Evolutionary conservation across 208 protist species (phyloP), one percentile per base, ranked within the genome.

Genomic region (Endotrypanum monterogeii): DNA sequence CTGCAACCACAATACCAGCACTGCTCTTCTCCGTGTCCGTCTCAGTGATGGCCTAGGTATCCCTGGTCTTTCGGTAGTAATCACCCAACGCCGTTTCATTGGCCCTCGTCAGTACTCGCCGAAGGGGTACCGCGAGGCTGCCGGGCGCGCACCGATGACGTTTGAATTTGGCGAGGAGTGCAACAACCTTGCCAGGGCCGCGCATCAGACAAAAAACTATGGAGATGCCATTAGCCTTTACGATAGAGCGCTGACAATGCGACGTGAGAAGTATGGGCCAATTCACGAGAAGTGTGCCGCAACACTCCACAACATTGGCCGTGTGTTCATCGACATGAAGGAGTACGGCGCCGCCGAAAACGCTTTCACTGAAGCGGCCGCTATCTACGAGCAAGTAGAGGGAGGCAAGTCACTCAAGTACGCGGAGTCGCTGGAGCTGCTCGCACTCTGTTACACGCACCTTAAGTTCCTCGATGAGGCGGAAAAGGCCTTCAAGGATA

Each of bases 401-500:
- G 90, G 93, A 44, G 70, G 74, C 37, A 79, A 78, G 57, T 95
- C 92, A 35, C 69, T 95, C 62, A 80, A 85, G 71, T 95, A 94
- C 77, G 89, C 93, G 20, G 93, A 97, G 82, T 90, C 88, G 70
- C 82, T 97, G 62, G 87, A 86, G 69, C 81, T 95, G 74, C 85
- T 97, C 51, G 93, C 89, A 52, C 85, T 94, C 25, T 81, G 89
- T 58, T 97, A 97, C 84, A 92, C 86, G 23, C 81, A 95, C 73
- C 85, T 97, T 67, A 85, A 89, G 56, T 95, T 97, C 62, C 84
- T 95, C n/a, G 85, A 91, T 20, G 93, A 97, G 79, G 88, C 89
- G 32, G 90, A 97, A 74, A 95, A 97, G 83, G 89, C 93, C 11
- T 97, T 97, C 83, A 94, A 94, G 71, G 90, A 97, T 28, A 94